Conservation (phyloP, 2,329 filamentous ascomycete genomes). For the Cercospora canescens region DNA sequence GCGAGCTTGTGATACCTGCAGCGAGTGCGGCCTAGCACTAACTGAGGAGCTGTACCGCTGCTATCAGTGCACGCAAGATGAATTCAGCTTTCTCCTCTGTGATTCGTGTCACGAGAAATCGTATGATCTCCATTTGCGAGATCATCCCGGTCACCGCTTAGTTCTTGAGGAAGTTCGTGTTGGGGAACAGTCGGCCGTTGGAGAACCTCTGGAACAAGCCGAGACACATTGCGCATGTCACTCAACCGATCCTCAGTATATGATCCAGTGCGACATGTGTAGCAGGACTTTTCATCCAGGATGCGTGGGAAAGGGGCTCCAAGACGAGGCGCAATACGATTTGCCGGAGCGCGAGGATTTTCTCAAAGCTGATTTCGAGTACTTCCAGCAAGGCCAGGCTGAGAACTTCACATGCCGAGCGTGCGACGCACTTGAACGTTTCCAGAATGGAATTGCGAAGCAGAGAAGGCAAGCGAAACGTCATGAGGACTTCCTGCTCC, state of each 20-base stretch:
- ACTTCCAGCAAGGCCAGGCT: neutral
- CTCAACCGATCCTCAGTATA: neutral
- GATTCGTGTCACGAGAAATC: neutral
- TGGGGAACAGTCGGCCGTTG: neutral
- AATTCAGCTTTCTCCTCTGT: neutral
- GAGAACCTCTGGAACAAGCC: neutral
- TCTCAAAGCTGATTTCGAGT: conserved; percentile 1
- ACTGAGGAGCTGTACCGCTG: neutral
- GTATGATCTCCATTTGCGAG: neutral
- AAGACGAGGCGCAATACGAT: neutral
- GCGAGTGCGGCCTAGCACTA: neutral
- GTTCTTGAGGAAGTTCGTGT: neutral
- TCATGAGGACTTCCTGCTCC: conserved; percentile 4
- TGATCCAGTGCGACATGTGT: conserved; percentile 19
- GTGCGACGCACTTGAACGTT: neutral
- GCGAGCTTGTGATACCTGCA: neutral
- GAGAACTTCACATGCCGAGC: neutral
- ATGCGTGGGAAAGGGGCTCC: conserved; percentile 16
- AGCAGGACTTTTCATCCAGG: conserved; percentile 11
- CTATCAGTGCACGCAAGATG: neutral
- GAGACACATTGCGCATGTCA: conserved; percentile 15
- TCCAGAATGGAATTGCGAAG: neutral
- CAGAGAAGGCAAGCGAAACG: neutral
- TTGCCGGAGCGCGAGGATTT: neutral
- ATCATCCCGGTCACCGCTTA: neutral